Evolutionary conservation across 2,329 filamentous ascomycete species (phyloP).

Genomic region (Camillea tinctor): DNA sequence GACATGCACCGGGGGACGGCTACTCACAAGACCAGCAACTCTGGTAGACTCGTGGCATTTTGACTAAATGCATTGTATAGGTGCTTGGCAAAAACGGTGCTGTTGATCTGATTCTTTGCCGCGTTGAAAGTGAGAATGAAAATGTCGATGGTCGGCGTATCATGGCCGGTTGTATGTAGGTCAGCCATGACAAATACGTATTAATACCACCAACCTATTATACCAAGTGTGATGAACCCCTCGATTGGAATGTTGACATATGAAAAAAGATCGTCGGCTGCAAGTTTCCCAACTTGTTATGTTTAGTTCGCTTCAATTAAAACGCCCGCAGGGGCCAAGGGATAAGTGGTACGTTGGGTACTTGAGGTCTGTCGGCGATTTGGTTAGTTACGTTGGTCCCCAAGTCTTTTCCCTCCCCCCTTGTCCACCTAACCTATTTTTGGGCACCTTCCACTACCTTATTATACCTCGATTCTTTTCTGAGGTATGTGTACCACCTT

Average conservation of each 20-base stretch:
- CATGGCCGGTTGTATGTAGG: background rate
- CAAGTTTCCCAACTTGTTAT: background rate
- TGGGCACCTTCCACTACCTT: no score
- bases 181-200: slow-evolving; percentile 1
- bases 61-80: slow-evolving; percentile 60
- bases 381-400: no score
- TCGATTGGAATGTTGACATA: background rate
- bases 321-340: background rate
- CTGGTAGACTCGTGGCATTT: slow-evolving; percentile 47
- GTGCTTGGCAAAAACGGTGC: slow-evolving; percentile 68
- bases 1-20: background rate
- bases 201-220: no score
- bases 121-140: slow-evolving; percentile 91
- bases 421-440: no score
- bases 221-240: background rate
- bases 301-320: background rate
- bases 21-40: slow-evolving; percentile 58
- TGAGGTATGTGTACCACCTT: background rate
- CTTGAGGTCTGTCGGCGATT: no score
- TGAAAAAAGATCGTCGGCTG: background rate
- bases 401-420: background rate
- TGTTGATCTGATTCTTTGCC: slow-evolving; percentile 68
- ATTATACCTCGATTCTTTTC: no score
- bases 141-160: slow-evolving; percentile 56
- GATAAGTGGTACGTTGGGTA: background rate